phyloP scores from a whole-genome alignment of 164 flowering plant species.

The Dillenia turbinata region DNA sequence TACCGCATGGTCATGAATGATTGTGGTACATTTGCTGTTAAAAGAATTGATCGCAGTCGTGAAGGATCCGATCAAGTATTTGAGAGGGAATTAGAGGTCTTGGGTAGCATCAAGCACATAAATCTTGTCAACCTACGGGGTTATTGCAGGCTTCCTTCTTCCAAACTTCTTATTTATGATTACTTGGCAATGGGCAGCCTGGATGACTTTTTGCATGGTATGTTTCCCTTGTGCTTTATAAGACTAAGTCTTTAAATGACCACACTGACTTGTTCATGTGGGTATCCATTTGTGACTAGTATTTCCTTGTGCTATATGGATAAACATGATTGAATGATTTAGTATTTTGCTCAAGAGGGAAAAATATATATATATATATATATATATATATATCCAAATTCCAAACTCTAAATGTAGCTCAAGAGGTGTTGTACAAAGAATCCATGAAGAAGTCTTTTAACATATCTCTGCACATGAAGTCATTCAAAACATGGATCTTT shows the following conservation, averaged over 20 bases:
- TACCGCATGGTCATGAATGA: slow-evolving; percentile 96
- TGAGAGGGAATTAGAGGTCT: slow-evolving; percentile 87
- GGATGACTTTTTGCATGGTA: slow-evolving; percentile 84
- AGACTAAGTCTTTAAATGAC: neutral
- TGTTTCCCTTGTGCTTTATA: neutral
- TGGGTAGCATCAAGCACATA: slow-evolving; percentile 92
- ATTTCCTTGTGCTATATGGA: too few relatives aligned
- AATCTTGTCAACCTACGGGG: slow-evolving; percentile 88
- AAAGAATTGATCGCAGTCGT: slow-evolving; percentile 70
- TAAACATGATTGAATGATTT: neutral
- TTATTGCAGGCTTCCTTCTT: slow-evolving; percentile 73
- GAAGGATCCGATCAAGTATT: slow-evolving; percentile 84
- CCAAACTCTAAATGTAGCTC: too few relatives aligned
- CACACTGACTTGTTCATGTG: neutral
- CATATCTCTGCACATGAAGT: too few relatives aligned
- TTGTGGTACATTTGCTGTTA: slow-evolving; percentile 84
- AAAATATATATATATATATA: too few relatives aligned
- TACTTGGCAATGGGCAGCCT: slow-evolving; percentile 84
- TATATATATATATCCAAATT: too few relatives aligned
- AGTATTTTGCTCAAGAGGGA: neutral
- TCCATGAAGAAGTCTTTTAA: too few relatives aligned
- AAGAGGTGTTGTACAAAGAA: too few relatives aligned
- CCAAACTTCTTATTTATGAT: slow-evolving; percentile 92
- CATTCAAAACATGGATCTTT: too few relatives aligned
- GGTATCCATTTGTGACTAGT: neutral